Base-by-base conservation (phyloP, 2,329 filamentous ascomycete species). In the Aureobasidium musti region DNA sequence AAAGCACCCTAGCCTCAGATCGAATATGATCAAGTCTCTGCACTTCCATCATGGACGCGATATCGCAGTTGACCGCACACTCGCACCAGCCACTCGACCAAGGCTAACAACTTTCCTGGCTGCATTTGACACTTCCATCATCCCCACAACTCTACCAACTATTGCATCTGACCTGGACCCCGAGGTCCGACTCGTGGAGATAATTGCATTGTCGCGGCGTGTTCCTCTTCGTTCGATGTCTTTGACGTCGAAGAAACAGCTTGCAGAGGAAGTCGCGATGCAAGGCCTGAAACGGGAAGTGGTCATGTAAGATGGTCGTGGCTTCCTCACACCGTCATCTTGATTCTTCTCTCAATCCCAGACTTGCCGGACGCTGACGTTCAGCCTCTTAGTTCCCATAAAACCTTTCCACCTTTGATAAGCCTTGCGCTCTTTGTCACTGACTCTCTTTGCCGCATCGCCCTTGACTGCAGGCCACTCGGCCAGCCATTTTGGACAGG, bases 321-420 rank as follows among this genome's bases (percentile, higher is more conserved):
- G 21, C 53, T 41, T 39, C 14, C 35, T 23, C 13, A 28, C 53
- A 43, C 10, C 39, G n/a, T 19, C 39, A 21, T 19, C 39, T 30
- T 30, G 7, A 8, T 28, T 30, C 5, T n/a, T 43, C 23, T 6
- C 19, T 67, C 63, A 77, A 70, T 77, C 75, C 76, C 76, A 78
- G 10, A 78, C 77, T 67, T 78, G 77, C n/a, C 77, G 74, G 70
- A 76, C 78, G 66, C 75, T 77, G 28, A 78, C 75, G 56, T 78
- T 78, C 68, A 78, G 75, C 26, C 77, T 74, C 69, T 78, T 78
- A 39, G 75, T 75, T 2, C 73, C 73, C 76, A 78, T 78, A 60
- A 75, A 78, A 1, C 76, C 76, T 56, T 73, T 77, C 77, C 77
- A 78, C 66, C 75, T 75, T 68, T 76, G 74, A 67, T 73, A 78